phyloP scores from a whole-genome alignment of 2,329 filamentous ascomycete genomes.

The Colletotrichum plurivorum region DNA sequence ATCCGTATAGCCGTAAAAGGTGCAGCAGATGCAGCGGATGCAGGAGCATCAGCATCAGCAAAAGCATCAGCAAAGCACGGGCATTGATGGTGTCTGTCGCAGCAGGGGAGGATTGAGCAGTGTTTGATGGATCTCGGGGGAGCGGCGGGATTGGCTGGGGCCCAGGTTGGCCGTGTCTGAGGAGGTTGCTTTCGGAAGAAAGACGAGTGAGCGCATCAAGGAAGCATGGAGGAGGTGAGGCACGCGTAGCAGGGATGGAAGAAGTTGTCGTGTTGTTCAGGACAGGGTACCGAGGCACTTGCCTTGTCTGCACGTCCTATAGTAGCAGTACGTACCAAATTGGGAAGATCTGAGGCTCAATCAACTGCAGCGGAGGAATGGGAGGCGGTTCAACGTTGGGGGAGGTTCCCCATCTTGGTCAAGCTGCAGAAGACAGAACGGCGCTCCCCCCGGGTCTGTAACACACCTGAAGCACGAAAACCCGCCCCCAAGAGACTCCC shows the following conservation, averaged over 20 bases:
- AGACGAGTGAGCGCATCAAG: constrained; percentile 8
- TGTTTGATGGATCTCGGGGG: constrained; percentile 50
- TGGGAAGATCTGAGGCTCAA: no score
- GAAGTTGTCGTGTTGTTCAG: background rate
- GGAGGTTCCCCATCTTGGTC: background rate
- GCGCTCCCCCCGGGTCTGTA: constrained; percentile 57
- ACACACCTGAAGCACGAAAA: constrained; percentile 62
- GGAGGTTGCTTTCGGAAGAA: constrained; percentile 42
- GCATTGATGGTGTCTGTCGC: constrained; percentile 44
- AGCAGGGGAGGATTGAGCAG: constrained; percentile 44
- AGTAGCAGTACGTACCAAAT: background rate
- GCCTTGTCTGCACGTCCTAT: background rate
- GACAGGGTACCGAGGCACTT: background rate
- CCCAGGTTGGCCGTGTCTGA: constrained; percentile 28
- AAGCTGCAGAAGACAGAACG: constrained; percentile 10
- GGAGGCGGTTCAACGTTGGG: background rate
- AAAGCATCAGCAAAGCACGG: constrained; percentile 15
- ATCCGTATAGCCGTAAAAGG: background rate
- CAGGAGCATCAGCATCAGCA: constrained; percentile 7
- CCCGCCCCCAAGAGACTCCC: constrained; percentile 28
- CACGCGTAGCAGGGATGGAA: background rate
- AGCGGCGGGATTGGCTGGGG: constrained; percentile 45
- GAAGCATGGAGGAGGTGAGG: background rate
- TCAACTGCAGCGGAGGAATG: no score
- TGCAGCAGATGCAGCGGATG: background rate